These are phyloP conservation scores for Coemansia sp. DNA, from an alignment of 192 early-diverging fungal species.

Conservation along the genomic window DNA sequence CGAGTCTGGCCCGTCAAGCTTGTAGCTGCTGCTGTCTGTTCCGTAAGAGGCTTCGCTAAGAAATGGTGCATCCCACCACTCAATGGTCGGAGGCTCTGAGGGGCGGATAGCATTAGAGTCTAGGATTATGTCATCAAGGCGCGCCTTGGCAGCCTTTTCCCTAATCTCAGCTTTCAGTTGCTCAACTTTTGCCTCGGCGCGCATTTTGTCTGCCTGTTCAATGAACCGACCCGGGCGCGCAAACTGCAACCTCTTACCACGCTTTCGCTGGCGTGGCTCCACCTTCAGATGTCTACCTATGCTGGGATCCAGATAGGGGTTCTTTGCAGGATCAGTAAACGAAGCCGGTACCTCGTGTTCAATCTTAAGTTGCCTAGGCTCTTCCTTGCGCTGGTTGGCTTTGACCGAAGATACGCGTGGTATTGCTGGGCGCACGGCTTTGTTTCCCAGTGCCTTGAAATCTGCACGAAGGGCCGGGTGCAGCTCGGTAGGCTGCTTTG, in stretches of 20 bases:
- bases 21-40: constrained; percentile 48
- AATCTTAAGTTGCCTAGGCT: constrained; percentile 54
- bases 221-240: constrained; percentile 78
- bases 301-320: constrained; percentile 84
- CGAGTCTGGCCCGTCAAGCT: constrained; percentile 55
- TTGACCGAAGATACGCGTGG: constrained; percentile 56
- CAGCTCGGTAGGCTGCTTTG: constrained; percentile 16
- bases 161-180: constrained; percentile 48
- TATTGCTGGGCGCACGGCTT: constrained; percentile 30
- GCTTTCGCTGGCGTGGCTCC: constrained; percentile 47
- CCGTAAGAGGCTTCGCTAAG: constrained; percentile 69
- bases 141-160: constrained; percentile 23
- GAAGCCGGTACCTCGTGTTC: constrained; percentile 50
- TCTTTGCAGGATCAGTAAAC: constrained; percentile 70
- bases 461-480: constrained; percentile 45
- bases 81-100: constrained; percentile 70
- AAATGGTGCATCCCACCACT: constrained; percentile 98
- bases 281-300: constrained; percentile 42
- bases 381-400: constrained; percentile 66
- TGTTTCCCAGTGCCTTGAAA: constrained; percentile 36
- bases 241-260: constrained; percentile 66
- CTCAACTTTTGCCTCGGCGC: constrained; percentile 61
- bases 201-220: constrained; percentile 76
- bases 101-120: constrained; percentile 52
- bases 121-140: constrained; percentile 32